These are phyloP conservation scores for Talaromyces stipitatus DNA, from an alignment of 495 filamentous ascomycete species.

Conservation along the genomic window DNA sequence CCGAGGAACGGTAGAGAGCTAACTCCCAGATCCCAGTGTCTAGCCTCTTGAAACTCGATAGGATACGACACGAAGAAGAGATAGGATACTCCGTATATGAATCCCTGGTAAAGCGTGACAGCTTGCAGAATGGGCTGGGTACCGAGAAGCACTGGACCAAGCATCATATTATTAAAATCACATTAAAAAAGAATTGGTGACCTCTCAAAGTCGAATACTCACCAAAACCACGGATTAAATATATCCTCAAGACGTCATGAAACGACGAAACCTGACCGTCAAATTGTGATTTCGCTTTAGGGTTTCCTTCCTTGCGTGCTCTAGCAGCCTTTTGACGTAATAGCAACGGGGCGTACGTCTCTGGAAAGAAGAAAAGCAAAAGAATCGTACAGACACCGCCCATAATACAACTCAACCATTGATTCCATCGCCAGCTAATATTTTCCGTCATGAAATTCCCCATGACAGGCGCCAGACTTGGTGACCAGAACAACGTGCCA, in stretches of 20 bases:
- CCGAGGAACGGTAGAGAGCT: slow-evolving; percentile 70
- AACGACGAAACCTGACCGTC: slow-evolving; percentile 3
- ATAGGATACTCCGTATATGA: slow-evolving; percentile 57
- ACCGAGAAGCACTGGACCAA: neutral
- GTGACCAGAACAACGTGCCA: slow-evolving; percentile 35
- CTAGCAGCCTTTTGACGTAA: slow-evolving; percentile 56
- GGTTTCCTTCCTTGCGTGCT: slow-evolving; percentile 51
- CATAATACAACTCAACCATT: slow-evolving; percentile 55
- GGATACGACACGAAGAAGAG: slow-evolving; percentile 63
- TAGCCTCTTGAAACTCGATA: slow-evolving; percentile 49
- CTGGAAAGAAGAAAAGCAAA: slow-evolving; percentile 37
- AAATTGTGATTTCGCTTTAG: slow-evolving; percentile 20
- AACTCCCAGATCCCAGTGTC: slow-evolving; percentile 25
- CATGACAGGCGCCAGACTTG: neutral
- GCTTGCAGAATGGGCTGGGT: slow-evolving; percentile 21
- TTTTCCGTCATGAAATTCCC: neutral
- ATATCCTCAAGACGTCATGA: slow-evolving; percentile 34
- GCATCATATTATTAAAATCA: neutral
- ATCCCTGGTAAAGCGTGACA: slow-evolving; percentile 56
- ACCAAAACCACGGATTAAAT: slow-evolving; percentile 35
- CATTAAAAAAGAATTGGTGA: slow-evolving; percentile 3
- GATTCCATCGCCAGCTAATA: slow-evolving; percentile 56
- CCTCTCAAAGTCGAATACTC: slow-evolving; percentile 24
- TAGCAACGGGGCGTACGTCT: slow-evolving; percentile 68
- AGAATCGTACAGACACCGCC: slow-evolving; percentile 37